A percentile compares a stretch with the other conserved stretches of the same genome.
Conservation (phyloP, 306 rosid genomes). For the Acacia melanoxylon region DNA sequence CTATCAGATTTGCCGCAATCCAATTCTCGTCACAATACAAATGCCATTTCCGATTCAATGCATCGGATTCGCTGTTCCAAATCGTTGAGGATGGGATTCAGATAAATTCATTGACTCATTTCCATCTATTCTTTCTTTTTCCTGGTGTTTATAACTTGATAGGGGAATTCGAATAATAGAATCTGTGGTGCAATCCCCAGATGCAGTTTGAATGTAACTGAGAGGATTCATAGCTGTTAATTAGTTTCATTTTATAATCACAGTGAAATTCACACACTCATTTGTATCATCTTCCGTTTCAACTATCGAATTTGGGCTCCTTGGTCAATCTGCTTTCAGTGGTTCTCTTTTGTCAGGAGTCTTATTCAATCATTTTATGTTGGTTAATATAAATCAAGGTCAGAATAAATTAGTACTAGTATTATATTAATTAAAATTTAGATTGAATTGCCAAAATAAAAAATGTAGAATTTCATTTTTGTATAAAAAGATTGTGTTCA, state of each 20-base stretch:
- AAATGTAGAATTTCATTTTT: too few relatives aligned
- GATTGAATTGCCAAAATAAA: too few relatives aligned
- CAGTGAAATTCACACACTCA: background rate
- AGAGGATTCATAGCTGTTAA: background rate
- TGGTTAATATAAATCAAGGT: background rate
- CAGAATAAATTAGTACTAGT: background rate
- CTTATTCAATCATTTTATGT: background rate
- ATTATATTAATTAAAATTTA: too few relatives aligned
- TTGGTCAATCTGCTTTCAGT: background rate
- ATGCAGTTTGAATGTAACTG: background rate
- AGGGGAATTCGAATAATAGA: background rate
- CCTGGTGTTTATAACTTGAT: background rate
- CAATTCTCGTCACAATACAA: conserved; percentile 11
- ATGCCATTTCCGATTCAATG: background rate
- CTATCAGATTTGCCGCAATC: background rate
- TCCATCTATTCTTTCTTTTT: background rate
- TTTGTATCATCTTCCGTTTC: background rate
- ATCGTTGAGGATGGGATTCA: conserved; percentile 45
- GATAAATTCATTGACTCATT: conserved; percentile 23
- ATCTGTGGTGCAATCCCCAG: background rate
- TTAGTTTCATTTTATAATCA: background rate
- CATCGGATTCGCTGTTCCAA: background rate
- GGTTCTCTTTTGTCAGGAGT: background rate
- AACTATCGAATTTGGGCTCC: background rate
- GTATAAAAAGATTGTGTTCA: too few relatives aligned